A percentile compares a stretch with the other conserved stretches of the same genome.
These are phyloP conservation scores for Plantago major DNA, from an alignment of 257 asterid species.

Conservation along the genomic window DNA sequence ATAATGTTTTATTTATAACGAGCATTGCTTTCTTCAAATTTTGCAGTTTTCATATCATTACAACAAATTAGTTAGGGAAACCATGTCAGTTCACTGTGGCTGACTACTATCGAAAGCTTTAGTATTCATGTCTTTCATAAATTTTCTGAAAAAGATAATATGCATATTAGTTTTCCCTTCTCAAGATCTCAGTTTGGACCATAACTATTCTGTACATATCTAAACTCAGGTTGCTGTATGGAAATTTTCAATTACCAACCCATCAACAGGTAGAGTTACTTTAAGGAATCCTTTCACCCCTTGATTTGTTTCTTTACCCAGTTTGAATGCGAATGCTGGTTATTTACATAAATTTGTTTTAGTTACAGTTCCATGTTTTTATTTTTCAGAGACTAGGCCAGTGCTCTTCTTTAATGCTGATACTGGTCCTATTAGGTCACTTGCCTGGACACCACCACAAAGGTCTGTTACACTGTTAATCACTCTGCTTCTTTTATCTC, in stretches of 20 bases:
- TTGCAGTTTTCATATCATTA: slow-evolving; percentile 13
- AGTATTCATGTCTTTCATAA: no score
- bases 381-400: slow-evolving; percentile 77
- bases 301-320: slow-evolving; percentile 7
- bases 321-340: slow-evolving; percentile 18
- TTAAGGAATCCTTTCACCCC: slow-evolving; percentile 14
- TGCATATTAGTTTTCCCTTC: background rate
- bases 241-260: slow-evolving; percentile 57
- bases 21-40: background rate
- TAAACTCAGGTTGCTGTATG: slow-evolving; percentile 79
- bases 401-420: slow-evolving; percentile 84
- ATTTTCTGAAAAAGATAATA: background rate
- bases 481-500: background rate
- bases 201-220: slow-evolving; percentile 18
- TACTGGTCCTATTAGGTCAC: slow-evolving; percentile 73
- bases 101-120: no score
- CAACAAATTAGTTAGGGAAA: background rate
- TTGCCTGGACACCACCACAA: slow-evolving; percentile 77
- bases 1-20: slow-evolving; percentile 1
- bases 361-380: slow-evolving; percentile 1
- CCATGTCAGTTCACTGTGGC: no score
- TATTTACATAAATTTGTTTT: background rate
- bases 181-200: slow-evolving; percentile 7
- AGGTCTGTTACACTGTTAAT: slow-evolving; percentile 42
- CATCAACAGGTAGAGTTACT: slow-evolving; percentile 55